Evolutionary conservation across 345 rosid genomes (phyloP).

Genomic region (Arabidopsis suecica): DNA sequence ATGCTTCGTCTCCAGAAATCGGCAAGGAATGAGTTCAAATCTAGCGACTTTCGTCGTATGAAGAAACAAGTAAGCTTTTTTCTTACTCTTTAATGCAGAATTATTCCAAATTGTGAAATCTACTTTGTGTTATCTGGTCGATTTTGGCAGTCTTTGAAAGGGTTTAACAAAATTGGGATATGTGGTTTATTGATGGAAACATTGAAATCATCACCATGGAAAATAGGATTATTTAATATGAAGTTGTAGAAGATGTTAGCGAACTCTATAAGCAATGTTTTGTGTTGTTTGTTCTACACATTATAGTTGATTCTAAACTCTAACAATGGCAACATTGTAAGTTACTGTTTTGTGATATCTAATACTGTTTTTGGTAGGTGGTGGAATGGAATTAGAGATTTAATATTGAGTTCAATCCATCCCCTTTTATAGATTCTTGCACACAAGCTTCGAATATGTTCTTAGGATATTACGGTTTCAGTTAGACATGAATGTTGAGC

Average conservation of each 20-base stretch:
- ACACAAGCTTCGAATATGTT: background rate
- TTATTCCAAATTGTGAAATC: background rate
- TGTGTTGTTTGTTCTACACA: background rate
- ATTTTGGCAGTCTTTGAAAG: background rate
- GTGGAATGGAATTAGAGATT: constrained; percentile 3
- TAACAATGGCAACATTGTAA: background rate
- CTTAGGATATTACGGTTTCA: background rate
- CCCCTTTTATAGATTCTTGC: constrained; percentile 10
- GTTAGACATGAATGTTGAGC: background rate
- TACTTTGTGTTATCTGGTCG: too few relatives aligned
- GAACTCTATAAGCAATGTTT: constrained; percentile 5
- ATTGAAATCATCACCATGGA: background rate
- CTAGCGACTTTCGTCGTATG: constrained; percentile 89
- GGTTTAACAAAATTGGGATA: background rate
- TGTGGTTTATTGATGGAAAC: background rate
- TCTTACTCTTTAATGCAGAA: background rate
- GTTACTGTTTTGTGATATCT: background rate
- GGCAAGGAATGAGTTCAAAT: constrained; percentile 84
- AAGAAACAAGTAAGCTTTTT: constrained; percentile 68
- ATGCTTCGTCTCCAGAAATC: constrained; percentile 91
- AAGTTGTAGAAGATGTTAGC: constrained; percentile 1
- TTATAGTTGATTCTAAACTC: background rate
- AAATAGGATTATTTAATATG: background rate
- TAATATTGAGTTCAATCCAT: background rate
- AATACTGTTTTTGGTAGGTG: constrained; percentile 3